Conservation (phyloP, 2,329 filamentous ascomycete species). For the Talaromyces sp. region DNA sequence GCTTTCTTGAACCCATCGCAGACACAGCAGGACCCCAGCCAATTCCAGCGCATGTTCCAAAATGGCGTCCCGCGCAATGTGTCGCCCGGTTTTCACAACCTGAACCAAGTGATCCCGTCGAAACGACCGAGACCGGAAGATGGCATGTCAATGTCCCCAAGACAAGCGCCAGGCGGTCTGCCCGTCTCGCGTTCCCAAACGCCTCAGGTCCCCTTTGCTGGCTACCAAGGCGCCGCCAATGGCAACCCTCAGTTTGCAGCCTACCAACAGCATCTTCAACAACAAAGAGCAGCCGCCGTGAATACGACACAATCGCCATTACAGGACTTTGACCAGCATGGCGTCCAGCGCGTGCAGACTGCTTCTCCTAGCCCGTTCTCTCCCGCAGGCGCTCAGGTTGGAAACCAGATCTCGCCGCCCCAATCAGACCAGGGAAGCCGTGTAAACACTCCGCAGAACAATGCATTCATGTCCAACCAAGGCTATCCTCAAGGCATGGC, state of each 20-base stretch:
- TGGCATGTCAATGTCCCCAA: constrained; percentile 75
- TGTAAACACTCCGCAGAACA: constrained; percentile 67
- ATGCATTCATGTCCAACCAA: constrained; percentile 57
- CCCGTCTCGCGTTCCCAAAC: constrained; percentile 88
- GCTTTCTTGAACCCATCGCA: constrained; percentile 45
- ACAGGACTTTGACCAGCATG: constrained; percentile 63
- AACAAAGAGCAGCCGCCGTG: constrained; percentile 67
- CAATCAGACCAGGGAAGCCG: constrained; percentile 67
- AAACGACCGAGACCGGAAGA: constrained; percentile 86
- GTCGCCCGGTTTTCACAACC: constrained; percentile 72
- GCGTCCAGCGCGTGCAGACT: constrained; percentile 77
- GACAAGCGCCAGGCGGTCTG: constrained; percentile 67
- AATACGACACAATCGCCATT: constrained; percentile 92
- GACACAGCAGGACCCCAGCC: constrained; percentile 46
- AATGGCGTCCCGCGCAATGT: constrained; percentile 81
- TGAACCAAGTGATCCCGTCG: constrained; percentile 79
- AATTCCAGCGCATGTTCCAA: constrained; percentile 69
- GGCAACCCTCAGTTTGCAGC: constrained; percentile 57
- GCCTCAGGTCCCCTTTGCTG: constrained; percentile 69
- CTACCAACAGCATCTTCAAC: constrained; percentile 68
- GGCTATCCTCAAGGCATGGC: constrained; percentile 36
- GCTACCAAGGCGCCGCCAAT: constrained; percentile 64
- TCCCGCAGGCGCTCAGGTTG: constrained; percentile 68
- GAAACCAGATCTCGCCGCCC: constrained; percentile 67
- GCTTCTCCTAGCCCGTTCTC: constrained; percentile 90